Evolutionary conservation across 2,329 filamentous ascomycete species (phyloP).

Genomic region (Pseudogymnoascus sp.): DNA sequence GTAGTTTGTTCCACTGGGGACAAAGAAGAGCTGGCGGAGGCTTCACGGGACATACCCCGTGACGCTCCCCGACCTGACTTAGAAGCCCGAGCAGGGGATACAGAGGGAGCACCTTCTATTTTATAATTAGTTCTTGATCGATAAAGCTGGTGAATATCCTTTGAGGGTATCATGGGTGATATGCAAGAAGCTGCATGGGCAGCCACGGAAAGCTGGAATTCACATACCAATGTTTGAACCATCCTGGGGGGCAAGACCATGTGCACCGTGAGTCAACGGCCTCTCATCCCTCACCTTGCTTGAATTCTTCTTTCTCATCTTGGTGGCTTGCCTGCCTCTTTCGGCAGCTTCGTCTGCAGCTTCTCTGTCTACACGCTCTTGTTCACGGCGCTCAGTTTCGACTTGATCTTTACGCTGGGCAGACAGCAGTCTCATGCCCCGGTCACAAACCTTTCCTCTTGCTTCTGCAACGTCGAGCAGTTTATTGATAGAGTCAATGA

Average conservation of each 20-base stretch:
- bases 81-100: not conserved
- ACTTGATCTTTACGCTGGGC: conserved; percentile 54
- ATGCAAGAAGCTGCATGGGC: not conserved
- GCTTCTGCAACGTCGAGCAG: conserved; percentile 60
- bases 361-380: conserved; percentile 37
- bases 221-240: conserved; percentile 49
- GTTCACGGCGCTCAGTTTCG: conserved; percentile 36
- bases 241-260: conserved; percentile 56
- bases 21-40: conserved; percentile 51
- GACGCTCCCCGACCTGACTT: conserved; percentile 17
- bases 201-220: not conserved
- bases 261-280: conserved; percentile 52
- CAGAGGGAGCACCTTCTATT: not conserved
- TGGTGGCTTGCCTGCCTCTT: conserved; percentile 46
- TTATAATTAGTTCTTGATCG: not conserved
- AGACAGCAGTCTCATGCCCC: conserved; percentile 63
- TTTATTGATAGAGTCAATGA: conserved; percentile 54
- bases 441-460: conserved; percentile 60
- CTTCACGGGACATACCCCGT: conserved; percentile 28
- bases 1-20: conserved; percentile 38
- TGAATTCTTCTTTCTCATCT: conserved; percentile 69
- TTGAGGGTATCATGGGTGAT: not conserved
- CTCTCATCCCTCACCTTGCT: conserved; percentile 51
- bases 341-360: conserved; percentile 39
- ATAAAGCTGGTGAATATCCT: conserved; percentile 1